These are phyloP conservation scores for Boletus eberwhitei DNA, from an alignment of 768 basidiomycete genomes.

Conservation along the genomic window DNA sequence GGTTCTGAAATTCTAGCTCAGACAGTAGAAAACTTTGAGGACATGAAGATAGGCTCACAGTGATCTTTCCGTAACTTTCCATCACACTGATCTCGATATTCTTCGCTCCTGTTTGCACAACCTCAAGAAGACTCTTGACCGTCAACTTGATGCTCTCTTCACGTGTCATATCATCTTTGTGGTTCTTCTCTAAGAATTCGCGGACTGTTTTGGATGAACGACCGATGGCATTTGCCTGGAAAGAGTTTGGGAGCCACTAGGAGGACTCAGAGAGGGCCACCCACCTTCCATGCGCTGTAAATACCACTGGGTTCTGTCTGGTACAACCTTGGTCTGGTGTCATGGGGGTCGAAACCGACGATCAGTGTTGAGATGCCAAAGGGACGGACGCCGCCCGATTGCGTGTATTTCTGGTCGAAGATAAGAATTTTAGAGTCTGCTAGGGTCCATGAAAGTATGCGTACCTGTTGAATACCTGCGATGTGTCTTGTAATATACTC, in stretches of 20 bases:
- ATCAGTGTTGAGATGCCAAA: constrained; percentile 98
- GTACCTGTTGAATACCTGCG: constrained; percentile 97
- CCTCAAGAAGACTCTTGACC: constrained; percentile 92
- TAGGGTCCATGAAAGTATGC: constrained; percentile 11
- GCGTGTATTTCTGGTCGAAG: constrained; percentile 78
- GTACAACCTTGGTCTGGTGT: constrained; percentile 83
- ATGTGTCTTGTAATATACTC: constrained; percentile 99
- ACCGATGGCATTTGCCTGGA: constrained; percentile 93
- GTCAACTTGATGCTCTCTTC: constrained; percentile 94
- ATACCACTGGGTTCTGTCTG: constrained; percentile 98
- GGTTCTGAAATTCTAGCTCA: constrained; percentile 50
- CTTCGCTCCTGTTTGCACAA: constrained; percentile 99
- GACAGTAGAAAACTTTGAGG: not conserved
- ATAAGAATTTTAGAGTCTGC: not conserved
- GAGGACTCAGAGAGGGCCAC: not conserved
- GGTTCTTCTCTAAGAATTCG: constrained; percentile 98
- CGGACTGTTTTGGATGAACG: constrained; percentile 97
- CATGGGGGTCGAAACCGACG: constrained; percentile 95
- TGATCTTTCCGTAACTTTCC: constrained; percentile 92
- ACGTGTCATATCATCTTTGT: constrained; percentile 83
- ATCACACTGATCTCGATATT: constrained; percentile 99
- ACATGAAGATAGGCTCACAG: constrained; percentile 46
- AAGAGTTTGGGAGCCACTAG: not conserved
- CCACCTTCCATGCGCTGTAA: constrained; percentile 97
- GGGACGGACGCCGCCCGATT: constrained; percentile 97